Conservation (phyloP, 2,329 filamentous ascomycete species). For the Fusarium kyushuense region DNA sequence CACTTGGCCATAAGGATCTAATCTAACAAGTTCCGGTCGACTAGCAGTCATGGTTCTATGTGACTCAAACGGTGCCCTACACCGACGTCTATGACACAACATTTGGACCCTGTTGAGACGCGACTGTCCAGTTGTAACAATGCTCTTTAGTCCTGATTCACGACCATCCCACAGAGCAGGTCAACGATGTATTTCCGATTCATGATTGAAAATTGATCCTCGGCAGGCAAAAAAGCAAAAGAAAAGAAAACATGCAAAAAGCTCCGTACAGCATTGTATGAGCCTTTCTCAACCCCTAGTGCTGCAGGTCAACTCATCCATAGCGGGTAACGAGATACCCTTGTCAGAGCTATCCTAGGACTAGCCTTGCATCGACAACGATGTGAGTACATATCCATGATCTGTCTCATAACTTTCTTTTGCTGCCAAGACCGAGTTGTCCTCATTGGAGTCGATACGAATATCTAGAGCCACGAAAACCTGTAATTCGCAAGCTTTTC, state of each 20-base stretch:
- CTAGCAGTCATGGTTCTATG: background rate
- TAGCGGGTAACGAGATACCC: background rate
- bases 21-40: background rate
- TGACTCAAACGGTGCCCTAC: no score
- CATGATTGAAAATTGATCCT: background rate
- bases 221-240: constrained; percentile 5
- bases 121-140: background rate
- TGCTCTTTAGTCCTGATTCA: background rate
- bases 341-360: background rate
- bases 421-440: background rate
- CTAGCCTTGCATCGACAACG: background rate
- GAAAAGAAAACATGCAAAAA: background rate
- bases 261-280: background rate
- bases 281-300: background rate
- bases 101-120: background rate
- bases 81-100: background rate
- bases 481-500: background rate
- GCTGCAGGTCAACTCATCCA: background rate
- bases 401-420: constrained; percentile 8
- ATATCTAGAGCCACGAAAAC: background rate
- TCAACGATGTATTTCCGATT: background rate
- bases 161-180: background rate
- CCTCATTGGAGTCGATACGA: background rate
- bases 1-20: background rate
- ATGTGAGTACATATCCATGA: background rate